These are phyloP conservation scores for Kwoniella sp. DNA, from an alignment of 768 basidiomycete species.

Conservation along the genomic window DNA sequence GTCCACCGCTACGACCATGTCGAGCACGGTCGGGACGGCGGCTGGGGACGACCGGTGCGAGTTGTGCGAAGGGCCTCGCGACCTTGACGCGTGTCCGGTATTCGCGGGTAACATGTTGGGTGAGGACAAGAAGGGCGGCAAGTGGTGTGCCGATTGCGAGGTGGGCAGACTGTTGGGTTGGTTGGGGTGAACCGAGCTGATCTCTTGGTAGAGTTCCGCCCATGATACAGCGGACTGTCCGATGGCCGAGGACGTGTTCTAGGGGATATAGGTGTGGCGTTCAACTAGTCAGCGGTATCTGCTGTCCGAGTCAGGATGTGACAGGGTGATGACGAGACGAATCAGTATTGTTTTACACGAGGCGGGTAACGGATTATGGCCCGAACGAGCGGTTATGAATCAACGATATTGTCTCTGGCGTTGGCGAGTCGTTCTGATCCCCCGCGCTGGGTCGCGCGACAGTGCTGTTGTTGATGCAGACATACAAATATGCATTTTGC, in stretches of 20 bases:
- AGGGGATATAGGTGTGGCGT: no score
- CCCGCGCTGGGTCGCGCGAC: no score
- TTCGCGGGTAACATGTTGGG: slow-evolving; percentile 30
- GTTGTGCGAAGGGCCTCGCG: slow-evolving; percentile 46
- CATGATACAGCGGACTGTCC: slow-evolving; percentile 47
- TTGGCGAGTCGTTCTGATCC: no score
- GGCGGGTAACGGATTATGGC: no score
- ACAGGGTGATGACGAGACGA: no score
- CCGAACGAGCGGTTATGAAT: no score
- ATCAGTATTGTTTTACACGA: no score
- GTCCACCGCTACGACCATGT: slow-evolving; percentile 12
- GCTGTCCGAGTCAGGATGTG: no score
- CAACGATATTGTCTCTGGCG: no score
- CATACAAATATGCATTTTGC: no score
- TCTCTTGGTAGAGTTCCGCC: slow-evolving; percentile 25
- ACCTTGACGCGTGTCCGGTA: slow-evolving; percentile 44
- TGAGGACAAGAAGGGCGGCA: slow-evolving; percentile 10
- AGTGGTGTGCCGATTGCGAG: slow-evolving; percentile 48
- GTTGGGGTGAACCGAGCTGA: background rate
- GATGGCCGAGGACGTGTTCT: slow-evolving; percentile 47
- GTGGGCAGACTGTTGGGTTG: slow-evolving; percentile 26
- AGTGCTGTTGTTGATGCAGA: no score
- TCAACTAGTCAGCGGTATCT: no score
- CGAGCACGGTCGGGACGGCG: background rate
- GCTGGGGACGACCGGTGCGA: slow-evolving; percentile 27